These are phyloP conservation scores for Paecilomyces fulvus DNA, from an alignment of 2,329 filamentous ascomycete genomes.

Conservation along the genomic window DNA sequence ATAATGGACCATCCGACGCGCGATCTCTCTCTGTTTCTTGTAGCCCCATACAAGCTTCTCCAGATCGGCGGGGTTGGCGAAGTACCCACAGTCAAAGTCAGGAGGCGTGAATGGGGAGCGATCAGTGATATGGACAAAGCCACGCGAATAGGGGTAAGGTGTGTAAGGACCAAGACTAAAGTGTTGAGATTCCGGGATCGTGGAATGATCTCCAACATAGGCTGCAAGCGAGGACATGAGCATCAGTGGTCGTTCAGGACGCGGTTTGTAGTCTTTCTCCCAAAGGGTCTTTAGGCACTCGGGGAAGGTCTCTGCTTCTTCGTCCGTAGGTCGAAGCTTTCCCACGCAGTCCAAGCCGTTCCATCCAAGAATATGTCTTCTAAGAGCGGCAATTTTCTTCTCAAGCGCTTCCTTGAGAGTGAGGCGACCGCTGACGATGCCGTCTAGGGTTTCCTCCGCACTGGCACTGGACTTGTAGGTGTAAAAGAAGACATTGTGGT, in stretches of 20 bases:
- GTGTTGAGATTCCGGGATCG: conserved; percentile 40
- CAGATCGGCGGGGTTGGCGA: conserved; percentile 47
- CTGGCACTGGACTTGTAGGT: conserved; percentile 43
- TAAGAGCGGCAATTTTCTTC: conserved; percentile 34
- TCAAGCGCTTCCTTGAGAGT: conserved; percentile 39
- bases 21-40: conserved; percentile 56
- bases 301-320: conserved; percentile 45
- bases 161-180: conserved; percentile 47
- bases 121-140: conserved; percentile 51
- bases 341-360: conserved; percentile 49
- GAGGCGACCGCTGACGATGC: conserved; percentile 41
- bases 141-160: conserved; percentile 54
- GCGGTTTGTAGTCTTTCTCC: conserved; percentile 47
- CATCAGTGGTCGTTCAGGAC: conserved; percentile 30
- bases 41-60: conserved; percentile 57
- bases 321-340: conserved; percentile 49
- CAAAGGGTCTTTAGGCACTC: conserved; percentile 46
- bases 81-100: conserved; percentile 52
- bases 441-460: conserved; percentile 46
- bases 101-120: conserved; percentile 30
- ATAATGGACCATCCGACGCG: conserved; percentile 47
- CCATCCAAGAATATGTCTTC: conserved; percentile 42
- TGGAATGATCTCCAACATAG: conserved; percentile 21
- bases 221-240: conserved; percentile 6
- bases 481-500: conserved; percentile 41